Base-by-base conservation (phyloP, 441 rosid genomes). In the Flueggea neowawraea region DNA sequence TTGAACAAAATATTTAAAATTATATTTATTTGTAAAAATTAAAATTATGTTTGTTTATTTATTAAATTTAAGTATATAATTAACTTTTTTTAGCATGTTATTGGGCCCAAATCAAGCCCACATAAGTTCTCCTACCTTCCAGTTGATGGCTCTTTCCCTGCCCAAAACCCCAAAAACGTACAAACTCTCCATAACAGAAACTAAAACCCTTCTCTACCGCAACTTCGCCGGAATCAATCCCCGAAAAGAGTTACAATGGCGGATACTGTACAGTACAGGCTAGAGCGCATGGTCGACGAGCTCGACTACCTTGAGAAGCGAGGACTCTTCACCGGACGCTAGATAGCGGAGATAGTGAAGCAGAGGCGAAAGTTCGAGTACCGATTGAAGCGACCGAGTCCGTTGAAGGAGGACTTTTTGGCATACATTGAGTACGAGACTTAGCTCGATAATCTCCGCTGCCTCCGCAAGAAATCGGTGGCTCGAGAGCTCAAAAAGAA, bases 281-380 rank as follows among this genome's bases (percentile, higher is more conserved):
- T 89, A 15, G 99, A 94, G 87, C 96, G 97, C 75, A 94, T 91
- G 99, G 88, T 86, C 56, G 78, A 80, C 58, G 97, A 94, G 84
- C 88, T 94, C 61, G 96, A 90, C 14, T 96, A 90, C 78, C 74
- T 94, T 22, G 95, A 90, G 66, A 77, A 78, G 48, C 81, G 88
- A 47, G 86, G 87, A 32, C 69, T 90, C 43, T 89, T 91, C 78
- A 80, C 90, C 5, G 81, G 84, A 45, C 73, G 67, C 0, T 96
- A 90, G 74, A 85, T 90, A 32, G 72, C 82, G 1, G 96, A 91
- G 76, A 89, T 94, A 16, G 95, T 87, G 5, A 92, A 85, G 72
- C 87, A 86, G 77, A 84, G 96, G 0, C 89, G 96, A 41, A 94
- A 91, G 80, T 89, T 87, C 73, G 96, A 94, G 84, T 94, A 94